phyloP scores from a whole-genome alignment of 257 asterid genomes.

The Lavandula angustifolia region DNA sequence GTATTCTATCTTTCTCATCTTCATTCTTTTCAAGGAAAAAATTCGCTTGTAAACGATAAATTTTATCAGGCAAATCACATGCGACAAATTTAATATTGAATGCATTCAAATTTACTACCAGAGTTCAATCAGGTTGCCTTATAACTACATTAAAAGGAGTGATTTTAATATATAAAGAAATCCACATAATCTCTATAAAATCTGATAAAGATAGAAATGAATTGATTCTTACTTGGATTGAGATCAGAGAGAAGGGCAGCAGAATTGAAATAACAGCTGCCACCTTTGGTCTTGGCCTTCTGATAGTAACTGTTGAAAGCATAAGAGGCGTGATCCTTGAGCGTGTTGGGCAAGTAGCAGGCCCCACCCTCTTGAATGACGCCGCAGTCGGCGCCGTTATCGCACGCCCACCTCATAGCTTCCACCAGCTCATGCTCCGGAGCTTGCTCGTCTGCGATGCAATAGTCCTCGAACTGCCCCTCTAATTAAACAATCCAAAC shows the following conservation, averaged over 20 bases:
- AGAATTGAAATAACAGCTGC: slow-evolving; percentile 70
- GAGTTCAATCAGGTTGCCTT: no score
- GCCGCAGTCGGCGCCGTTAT: slow-evolving; percentile 73
- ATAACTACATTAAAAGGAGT: no score
- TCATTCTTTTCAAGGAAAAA: no score
- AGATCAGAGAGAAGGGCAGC: slow-evolving; percentile 66
- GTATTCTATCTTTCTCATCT: no score
- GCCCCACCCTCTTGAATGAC: slow-evolving; percentile 42
- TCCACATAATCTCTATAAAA: no score
- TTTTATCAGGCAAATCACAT: no score
- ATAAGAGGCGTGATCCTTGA: slow-evolving; percentile 67
- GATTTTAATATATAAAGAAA: no score
- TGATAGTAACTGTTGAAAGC: slow-evolving; percentile 90
- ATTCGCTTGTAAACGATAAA: no score
- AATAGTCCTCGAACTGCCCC: slow-evolving; percentile 69
- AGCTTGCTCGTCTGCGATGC: slow-evolving; percentile 85
- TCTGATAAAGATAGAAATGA: neutral
- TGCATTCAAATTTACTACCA: no score
- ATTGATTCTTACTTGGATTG: slow-evolving; percentile 63
- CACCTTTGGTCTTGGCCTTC: slow-evolving; percentile 66
- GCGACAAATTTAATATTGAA: no score
- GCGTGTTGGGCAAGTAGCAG: slow-evolving; percentile 60
- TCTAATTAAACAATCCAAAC: no score
- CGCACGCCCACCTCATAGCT: slow-evolving; percentile 80
- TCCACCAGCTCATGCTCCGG: slow-evolving; percentile 52